phyloP scores from a whole-genome alignment of 2,329 filamentous ascomycete genomes.

The Penicillium sp. region DNA sequence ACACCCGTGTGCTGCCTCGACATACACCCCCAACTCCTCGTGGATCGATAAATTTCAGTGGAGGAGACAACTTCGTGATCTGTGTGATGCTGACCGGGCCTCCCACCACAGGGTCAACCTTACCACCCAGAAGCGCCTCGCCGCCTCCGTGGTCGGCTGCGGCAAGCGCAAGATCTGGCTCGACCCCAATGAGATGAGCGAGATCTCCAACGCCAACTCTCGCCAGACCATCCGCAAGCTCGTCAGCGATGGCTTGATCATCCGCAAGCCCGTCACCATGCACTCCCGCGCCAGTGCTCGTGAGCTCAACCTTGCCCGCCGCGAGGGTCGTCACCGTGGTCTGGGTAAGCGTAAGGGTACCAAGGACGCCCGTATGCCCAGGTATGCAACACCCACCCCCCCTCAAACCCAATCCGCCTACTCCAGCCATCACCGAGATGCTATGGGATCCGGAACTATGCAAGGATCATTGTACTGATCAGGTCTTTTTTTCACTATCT shows the following conservation, averaged over 20 bases:
- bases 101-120: slow-evolving; percentile 84
- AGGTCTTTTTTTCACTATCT: slow-evolving; percentile 31
- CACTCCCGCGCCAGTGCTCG: slow-evolving; percentile 97
- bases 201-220: slow-evolving; percentile 99
- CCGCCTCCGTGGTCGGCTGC: slow-evolving; percentile 96
- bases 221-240: slow-evolving; percentile 99
- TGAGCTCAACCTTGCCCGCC: slow-evolving; percentile 89
- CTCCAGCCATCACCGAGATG: not conserved
- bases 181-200: slow-evolving; percentile 97
- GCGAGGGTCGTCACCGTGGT: slow-evolving; percentile 95
- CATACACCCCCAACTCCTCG: slow-evolving; percentile 8
- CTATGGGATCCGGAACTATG: too few relatives aligned
- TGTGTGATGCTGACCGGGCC: slow-evolving; percentile 31
- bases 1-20: slow-evolving; percentile 12
- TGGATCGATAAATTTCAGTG: slow-evolving; percentile 15
- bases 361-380: slow-evolving; percentile 98
- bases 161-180: slow-evolving; percentile 99
- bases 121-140: slow-evolving; percentile 99
- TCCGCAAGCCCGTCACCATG: slow-evolving; percentile 99
- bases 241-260: slow-evolving; percentile 99
- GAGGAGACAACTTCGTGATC: slow-evolving; percentile 14
- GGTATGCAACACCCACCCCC: slow-evolving; percentile 60
- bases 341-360: slow-evolving; percentile 99
- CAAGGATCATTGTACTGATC: slow-evolving; percentile 17
- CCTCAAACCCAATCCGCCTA: not conserved